These are phyloP conservation scores for Silene latifolia DNA, from an alignment of 148 eudicot species.

Conservation along the genomic window DNA sequence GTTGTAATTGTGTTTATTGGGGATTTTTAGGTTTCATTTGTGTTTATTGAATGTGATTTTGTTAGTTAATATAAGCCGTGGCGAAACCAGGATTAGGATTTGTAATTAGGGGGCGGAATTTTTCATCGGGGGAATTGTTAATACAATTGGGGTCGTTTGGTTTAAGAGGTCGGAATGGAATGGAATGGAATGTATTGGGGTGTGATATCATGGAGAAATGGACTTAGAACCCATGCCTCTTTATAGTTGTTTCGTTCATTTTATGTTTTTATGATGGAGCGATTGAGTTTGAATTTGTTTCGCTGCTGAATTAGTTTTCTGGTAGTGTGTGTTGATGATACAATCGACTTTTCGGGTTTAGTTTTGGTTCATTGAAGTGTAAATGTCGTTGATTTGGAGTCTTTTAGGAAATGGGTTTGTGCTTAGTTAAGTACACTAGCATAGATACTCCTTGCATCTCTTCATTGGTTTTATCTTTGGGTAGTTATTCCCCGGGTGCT, in stretches of 20 bases:
- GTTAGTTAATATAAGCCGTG: not conserved
- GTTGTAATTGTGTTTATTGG: not conserved
- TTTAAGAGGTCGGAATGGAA: too few species aligned
- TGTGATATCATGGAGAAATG: too few species aligned
- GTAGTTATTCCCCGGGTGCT: not conserved
- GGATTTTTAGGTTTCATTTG: not conserved
- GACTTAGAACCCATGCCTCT: too few species aligned
- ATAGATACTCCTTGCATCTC: not conserved
- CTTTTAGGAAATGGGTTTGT: not conserved
- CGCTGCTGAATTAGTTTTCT: too few species aligned
- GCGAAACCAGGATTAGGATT: too few species aligned
- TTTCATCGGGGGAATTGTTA: too few species aligned
- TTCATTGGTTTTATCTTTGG: not conserved
- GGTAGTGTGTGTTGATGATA: not conserved
- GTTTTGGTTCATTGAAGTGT: not conserved
- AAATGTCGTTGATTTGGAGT: not conserved
- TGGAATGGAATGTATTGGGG: too few species aligned
- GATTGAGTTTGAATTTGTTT: not conserved
- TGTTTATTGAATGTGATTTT: slow-evolving; percentile 4
- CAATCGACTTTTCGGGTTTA: not conserved
- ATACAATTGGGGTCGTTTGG: too few species aligned
- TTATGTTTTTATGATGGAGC: too few species aligned
- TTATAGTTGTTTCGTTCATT: too few species aligned
- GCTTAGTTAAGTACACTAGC: not conserved
- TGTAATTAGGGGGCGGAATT: too few species aligned